phyloP scores from a whole-genome alignment of 2,329 filamentous ascomycete species.

The Biscogniauxia sp. region DNA sequence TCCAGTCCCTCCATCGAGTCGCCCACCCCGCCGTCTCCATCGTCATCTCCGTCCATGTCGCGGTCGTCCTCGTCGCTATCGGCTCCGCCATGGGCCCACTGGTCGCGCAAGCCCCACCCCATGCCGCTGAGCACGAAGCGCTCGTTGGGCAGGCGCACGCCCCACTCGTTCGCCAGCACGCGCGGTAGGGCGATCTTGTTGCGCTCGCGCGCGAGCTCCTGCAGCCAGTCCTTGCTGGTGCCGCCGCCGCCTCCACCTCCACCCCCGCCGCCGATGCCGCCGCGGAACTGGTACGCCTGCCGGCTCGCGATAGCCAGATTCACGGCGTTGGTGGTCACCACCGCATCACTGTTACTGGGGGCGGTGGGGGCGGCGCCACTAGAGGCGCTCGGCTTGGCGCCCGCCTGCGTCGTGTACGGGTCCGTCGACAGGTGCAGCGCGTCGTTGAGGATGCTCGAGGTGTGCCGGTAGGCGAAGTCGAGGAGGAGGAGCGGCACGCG shows the following conservation, averaged over 20 bases:
- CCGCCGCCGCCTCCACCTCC: conserved; percentile 46
- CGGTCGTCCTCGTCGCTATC: conserved; percentile 39
- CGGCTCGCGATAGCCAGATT: conserved; percentile 70
- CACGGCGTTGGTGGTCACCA: conserved; percentile 65
- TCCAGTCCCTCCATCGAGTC: conserved; percentile 52
- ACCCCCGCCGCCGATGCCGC: conserved; percentile 44
- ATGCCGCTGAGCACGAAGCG: conserved; percentile 66
- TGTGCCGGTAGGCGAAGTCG: conserved; percentile 85
- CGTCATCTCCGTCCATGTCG: conserved; percentile 36
- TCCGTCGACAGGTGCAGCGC: conserved; percentile 67
- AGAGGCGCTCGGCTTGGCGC: conserved; percentile 48
- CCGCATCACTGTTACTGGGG: conserved; percentile 47
- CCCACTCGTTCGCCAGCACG: conserved; percentile 65
- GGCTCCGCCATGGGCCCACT: conserved; percentile 49
- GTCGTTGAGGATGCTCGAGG: conserved; percentile 67
- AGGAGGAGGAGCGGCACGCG: conserved; percentile 80
- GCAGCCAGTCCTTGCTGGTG: conserved; percentile 71
- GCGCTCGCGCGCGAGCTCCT: conserved; percentile 69
- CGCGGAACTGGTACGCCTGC: conserved; percentile 66
- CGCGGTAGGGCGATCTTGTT: conserved; percentile 66
- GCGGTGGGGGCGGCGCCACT: conserved; percentile 48
- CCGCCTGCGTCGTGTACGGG: conserved; percentile 61
- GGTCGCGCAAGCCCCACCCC: conserved; percentile 61
- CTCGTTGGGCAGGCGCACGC: conserved; percentile 64
- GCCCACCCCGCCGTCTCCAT: conserved; percentile 37